Conservation (phyloP, 1,139 yeast species). For the Scheffersomyces titani region DNA sequence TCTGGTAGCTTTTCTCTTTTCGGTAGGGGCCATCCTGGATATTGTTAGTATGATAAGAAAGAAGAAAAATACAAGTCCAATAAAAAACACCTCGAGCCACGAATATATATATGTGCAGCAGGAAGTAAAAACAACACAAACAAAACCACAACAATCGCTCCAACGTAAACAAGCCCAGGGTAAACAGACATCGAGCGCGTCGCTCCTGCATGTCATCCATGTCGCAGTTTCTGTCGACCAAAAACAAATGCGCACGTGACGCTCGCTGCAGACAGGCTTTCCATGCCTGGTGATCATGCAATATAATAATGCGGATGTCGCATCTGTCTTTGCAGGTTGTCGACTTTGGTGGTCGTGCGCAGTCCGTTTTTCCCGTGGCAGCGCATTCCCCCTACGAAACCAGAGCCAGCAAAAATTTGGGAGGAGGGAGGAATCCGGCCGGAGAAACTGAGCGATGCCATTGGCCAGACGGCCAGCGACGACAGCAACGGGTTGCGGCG, state of each 20-base stretch:
- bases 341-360: background rate
- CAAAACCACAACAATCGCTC: background rate
- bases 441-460: background rate
- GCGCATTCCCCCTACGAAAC: background rate
- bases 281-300: background rate
- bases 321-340: background rate
- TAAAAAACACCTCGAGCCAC: background rate
- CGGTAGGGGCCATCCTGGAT: conserved; percentile 24
- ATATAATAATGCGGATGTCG: background rate
- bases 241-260: background rate
- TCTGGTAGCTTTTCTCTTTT: conserved; percentile 50
- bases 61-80: background rate
- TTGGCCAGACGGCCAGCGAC: background rate
- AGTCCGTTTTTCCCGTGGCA: background rate
- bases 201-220: background rate
- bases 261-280: background rate
- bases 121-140: background rate
- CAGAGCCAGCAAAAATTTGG: background rate
- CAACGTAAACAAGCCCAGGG: background rate
- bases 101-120: background rate
- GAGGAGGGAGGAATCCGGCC: background rate
- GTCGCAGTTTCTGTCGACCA: background rate
- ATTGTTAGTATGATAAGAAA: conserved; percentile 10
- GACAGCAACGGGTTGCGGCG: background rate
- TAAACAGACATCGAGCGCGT: conserved; percentile 1